These are phyloP conservation scores for Zygosaccharomyces pseudobailii DNA, from an alignment of 1,139 yeast genomes.

Conservation along the genomic window DNA sequence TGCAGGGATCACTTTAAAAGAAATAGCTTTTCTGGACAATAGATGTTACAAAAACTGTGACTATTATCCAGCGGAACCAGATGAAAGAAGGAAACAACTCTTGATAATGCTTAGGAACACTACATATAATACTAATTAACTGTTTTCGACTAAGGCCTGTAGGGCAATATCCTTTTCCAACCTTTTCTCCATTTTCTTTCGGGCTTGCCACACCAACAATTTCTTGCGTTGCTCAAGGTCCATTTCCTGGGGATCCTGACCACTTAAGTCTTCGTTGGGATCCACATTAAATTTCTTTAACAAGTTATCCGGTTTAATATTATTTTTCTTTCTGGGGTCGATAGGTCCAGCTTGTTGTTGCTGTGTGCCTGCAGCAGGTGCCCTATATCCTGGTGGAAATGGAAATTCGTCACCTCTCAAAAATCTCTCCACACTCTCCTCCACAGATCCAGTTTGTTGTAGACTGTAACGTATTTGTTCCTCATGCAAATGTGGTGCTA, in stretches of 20 bases:
- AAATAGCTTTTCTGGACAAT: too few species aligned
- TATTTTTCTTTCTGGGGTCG: constrained; percentile 30
- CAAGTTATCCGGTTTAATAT: constrained; percentile 31
- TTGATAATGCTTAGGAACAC: neutral
- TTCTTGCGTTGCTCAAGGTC: constrained; percentile 31
- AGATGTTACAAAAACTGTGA: too few species aligned
- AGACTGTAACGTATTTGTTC: constrained; percentile 67
- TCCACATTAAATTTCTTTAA: constrained; percentile 28
- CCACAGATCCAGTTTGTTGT: constrained; percentile 72
- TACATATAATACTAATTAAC: neutral
- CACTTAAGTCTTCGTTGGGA: constrained; percentile 19
- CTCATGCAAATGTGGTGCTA: constrained; percentile 68
- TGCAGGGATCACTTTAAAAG: too few species aligned
- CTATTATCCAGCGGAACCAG: too few species aligned
- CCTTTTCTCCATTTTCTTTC: constrained; percentile 27
- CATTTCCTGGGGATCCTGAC: constrained; percentile 16
- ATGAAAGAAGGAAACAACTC: too few species aligned
- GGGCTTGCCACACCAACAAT: constrained; percentile 32
- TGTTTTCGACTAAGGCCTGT: constrained; percentile 1
- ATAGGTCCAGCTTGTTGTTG: constrained; percentile 5
- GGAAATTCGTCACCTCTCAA: constrained; percentile 64
- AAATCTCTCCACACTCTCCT: constrained; percentile 67
- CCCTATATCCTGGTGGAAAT: constrained; percentile 48
- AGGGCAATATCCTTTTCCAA: constrained; percentile 20
- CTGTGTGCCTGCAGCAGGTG: constrained; percentile 14